Evolutionary conservation across 1,139 yeast genomes (phyloP).

Genomic region (Dujonia santamariae): DNA sequence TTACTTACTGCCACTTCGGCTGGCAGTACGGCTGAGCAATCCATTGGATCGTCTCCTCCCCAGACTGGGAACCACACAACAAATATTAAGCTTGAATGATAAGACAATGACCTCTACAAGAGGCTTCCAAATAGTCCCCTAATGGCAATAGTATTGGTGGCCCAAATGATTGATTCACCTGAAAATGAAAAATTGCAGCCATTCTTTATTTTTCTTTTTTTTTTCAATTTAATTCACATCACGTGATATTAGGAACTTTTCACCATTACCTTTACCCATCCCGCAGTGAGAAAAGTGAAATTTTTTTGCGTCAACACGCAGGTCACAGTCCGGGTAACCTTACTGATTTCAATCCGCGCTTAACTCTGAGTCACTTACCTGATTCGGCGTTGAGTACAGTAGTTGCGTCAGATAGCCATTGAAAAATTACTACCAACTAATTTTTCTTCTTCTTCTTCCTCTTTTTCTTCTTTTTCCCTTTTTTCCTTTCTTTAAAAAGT

Average conservation of each 20-base stretch:
- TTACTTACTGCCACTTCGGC: too few species aligned
- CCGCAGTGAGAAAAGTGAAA: neutral
- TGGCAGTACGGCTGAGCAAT: too few species aligned
- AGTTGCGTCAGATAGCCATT: neutral
- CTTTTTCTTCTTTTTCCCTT: neutral
- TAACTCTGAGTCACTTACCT: constrained; percentile 10
- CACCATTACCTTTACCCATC: too few species aligned
- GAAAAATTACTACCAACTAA: neutral
- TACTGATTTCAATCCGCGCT: constrained; percentile 10
- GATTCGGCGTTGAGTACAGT: constrained; percentile 8
- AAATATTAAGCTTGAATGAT: too few species aligned
- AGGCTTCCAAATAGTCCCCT: too few species aligned
- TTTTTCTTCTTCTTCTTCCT: neutral
- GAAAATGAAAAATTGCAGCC: too few species aligned
- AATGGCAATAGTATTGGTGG: too few species aligned
- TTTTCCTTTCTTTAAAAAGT: neutral
- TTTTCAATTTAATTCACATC: neutral
- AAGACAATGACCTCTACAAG: too few species aligned
- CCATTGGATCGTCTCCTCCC: too few species aligned
- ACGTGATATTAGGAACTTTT: neutral
- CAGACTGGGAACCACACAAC: too few species aligned
- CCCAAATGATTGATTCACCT: too few species aligned
- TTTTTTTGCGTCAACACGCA: constrained; percentile 1
- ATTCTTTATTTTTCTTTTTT: neutral
- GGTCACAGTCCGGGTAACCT: constrained; percentile 7